phyloP scores from a whole-genome alignment of 371 early-diverging fungal genomes.

The Syncephalis plumigaleata region DNA sequence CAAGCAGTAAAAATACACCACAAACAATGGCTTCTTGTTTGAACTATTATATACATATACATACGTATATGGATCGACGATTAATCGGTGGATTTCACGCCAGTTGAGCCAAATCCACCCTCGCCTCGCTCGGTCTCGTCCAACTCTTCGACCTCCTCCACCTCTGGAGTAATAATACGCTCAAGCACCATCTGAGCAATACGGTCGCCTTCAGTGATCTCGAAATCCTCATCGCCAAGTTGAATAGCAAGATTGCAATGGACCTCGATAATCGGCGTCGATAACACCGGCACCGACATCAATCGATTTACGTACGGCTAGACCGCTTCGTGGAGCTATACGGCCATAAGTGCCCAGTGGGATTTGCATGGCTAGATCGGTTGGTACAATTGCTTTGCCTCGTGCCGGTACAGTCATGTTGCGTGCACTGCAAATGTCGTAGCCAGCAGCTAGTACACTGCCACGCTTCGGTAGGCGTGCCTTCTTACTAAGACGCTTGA shows the following conservation, averaged over 20 bases:
- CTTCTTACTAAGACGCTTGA: slow-evolving; percentile 36
- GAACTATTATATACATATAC: too few species aligned
- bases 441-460: slow-evolving; percentile 76
- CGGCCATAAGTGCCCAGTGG: slow-evolving; percentile 87
- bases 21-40: too few species aligned
- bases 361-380: slow-evolving; percentile 65
- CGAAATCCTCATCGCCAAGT: slow-evolving; percentile 63
- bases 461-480: slow-evolving; percentile 73
- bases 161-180: slow-evolving; percentile 60
- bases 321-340: slow-evolving; percentile 85
- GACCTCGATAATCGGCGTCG: slow-evolving; percentile 89
- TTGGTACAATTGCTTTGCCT: slow-evolving; percentile 53
- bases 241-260: slow-evolving; percentile 77
- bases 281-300: slow-evolving; percentile 95
- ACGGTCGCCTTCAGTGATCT: slow-evolving; percentile 78
- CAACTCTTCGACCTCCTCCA: slow-evolving; percentile 57
- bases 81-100: slow-evolving; percentile 11
- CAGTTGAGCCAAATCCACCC: slow-evolving; percentile 92
- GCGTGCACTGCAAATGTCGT: slow-evolving; percentile 77
- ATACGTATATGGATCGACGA: too few species aligned
- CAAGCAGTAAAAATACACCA: too few species aligned
- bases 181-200: slow-evolving; percentile 95
- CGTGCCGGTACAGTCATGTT: slow-evolving; percentile 51
- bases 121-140: slow-evolving; percentile 69
- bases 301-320: slow-evolving; percentile 82